phyloP scores from a whole-genome alignment of 805 yeast species.

The Candida montana region DNA sequence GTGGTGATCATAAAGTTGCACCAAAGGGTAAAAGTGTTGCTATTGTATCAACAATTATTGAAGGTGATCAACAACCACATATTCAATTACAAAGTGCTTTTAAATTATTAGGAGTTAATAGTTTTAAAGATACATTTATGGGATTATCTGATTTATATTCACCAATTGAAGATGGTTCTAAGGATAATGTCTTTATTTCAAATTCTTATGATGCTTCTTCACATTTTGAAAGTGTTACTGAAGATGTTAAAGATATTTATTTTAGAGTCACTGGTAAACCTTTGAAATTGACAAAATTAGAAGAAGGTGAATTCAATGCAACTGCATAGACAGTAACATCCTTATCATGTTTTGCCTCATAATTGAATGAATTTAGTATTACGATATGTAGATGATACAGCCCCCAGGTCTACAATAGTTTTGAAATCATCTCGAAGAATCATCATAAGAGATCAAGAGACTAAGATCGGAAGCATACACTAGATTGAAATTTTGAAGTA shows the following conservation, averaged over 20 bases:
- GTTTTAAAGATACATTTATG: conserved; percentile 57
- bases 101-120: conserved; percentile 72
- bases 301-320: conserved; percentile 25
- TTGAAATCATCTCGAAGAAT: too few relatives aligned
- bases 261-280: conserved; percentile 91
- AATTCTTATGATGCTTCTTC: conserved; percentile 91
- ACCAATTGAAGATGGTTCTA: conserved; percentile 78
- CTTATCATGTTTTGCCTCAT: too few relatives aligned
- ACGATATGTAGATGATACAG: too few relatives aligned
- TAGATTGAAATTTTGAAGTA: too few relatives aligned
- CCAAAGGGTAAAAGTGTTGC: conserved; percentile 88
- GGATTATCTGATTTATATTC: conserved; percentile 89
- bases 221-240: conserved; percentile 94
- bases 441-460: too few relatives aligned
- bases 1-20: conserved; percentile 84
- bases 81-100: conserved; percentile 91
- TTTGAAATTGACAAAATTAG: conserved; percentile 37
- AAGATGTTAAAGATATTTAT: conserved; percentile 92
- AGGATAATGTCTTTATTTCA: conserved; percentile 75
- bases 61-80: conserved; percentile 92
- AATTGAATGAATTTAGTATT: too few relatives aligned
- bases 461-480: too few relatives aligned
- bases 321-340: conserved; percentile 14
- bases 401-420: too few relatives aligned
- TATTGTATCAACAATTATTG: conserved; percentile 89